Evolutionary conservation across 2,329 filamentous ascomycete species (phyloP), one percentile per base, ranked within the genome.

Genomic region (Monilinia vaccinii-corymbosi): DNA sequence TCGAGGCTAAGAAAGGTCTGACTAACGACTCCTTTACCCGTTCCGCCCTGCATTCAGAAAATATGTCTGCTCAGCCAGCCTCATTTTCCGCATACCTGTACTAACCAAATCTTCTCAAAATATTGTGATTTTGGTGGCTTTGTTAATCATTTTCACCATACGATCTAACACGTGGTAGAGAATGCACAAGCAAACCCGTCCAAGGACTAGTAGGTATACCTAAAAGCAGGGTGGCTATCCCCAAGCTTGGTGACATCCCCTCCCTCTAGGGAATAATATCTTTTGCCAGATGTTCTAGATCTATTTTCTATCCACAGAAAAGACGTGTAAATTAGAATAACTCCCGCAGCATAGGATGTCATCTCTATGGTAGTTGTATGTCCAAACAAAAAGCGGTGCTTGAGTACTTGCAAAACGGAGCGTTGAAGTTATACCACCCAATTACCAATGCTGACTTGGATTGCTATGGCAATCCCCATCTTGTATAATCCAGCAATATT

Each of bases 401-500:
- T 42, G 21, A 0, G 36, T 42, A 32, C 36, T 42, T 53, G 36
- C 25, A 53, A 53, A 52, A 18, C 50, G 42, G n/a, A 42, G 36
- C 6, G 50, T 42, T 42, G 50, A 53, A 16, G 50, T 25, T 31
- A 53, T 0, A 14, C 50, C 36, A 4, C 18, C 36, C 6, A 53
- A 53, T 53, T 53, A 1, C 50, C 36, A 42, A 53, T 42, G 18
- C 36, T 42, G 23, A 31, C 25, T 28, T 53, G 36, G 40, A 31
- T 16, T 3, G 16, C 16, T 53, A 42, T 42, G 8, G 50, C 25
- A 23, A 42, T 31, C 8, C 50, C 50, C 16, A 38, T 40, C 34
- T 51, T 31, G 16, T 31, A 28, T n/a, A 34, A 28, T 31, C 34
- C 36, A 40, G 34, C 14, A 42, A 42, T n/a, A 18, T 28, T 51